These are phyloP conservation scores for Oenanthe sinensis DNA, from an alignment of 129 eudicot species.

Conservation along the genomic window DNA sequence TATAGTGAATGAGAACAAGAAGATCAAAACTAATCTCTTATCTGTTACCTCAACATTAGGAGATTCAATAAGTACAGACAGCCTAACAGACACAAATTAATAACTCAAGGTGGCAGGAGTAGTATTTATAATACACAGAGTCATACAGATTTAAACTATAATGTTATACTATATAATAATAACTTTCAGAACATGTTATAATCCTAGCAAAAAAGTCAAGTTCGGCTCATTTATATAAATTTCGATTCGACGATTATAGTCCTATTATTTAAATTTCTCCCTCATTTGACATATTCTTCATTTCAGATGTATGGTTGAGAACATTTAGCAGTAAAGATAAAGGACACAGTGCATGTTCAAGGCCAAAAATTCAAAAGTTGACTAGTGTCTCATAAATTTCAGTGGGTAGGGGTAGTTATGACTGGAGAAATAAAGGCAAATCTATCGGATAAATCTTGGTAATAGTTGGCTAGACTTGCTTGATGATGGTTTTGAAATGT, in stretches of 20 bases:
- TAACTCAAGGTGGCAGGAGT: neutral
- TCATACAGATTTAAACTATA: neutral
- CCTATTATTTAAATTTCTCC: neutral
- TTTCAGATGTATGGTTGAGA: neutral
- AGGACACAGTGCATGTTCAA: neutral
- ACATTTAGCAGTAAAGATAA: neutral
- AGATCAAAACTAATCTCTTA: neutral
- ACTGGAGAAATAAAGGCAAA: conserved; percentile 1
- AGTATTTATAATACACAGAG: neutral
- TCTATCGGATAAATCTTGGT: neutral
- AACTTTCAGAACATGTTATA: neutral
- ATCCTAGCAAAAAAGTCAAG: neutral
- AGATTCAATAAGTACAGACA: conserved; percentile 1
- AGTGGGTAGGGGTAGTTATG: conserved; percentile 11
- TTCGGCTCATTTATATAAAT: neutral
- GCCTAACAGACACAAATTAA: neutral
- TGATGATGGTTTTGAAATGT: neutral
- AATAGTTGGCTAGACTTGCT: neutral
- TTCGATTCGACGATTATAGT: neutral
- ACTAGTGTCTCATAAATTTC: conserved; percentile 6
- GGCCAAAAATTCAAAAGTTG: neutral
- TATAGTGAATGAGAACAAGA: conserved; percentile 9
- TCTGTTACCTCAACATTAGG: conserved; percentile 2
- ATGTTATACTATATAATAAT: neutral
- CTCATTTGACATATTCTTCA: neutral